Conservation (phyloP, 2,329 filamentous ascomycete genomes). For the Exophiala oligosperma region DNA sequence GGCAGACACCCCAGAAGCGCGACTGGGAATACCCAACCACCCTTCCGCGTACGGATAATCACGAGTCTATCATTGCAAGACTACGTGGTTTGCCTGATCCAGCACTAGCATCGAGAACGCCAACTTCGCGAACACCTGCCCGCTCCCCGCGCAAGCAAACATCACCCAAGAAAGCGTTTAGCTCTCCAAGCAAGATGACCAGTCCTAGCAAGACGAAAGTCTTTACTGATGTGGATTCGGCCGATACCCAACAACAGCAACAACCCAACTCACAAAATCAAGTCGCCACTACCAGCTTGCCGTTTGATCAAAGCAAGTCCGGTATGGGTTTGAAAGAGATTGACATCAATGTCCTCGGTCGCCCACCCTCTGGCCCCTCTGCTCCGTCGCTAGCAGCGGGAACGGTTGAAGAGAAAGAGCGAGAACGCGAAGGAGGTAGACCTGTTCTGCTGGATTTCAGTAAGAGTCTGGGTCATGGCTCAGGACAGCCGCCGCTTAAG, state of each 20-base stretch:
- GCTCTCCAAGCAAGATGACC: conserved; percentile 30
- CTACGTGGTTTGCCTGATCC: conserved; percentile 44
- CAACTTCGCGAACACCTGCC: conserved; percentile 29
- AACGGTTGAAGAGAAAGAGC: conserved; percentile 10
- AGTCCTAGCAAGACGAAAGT: conserved; percentile 54
- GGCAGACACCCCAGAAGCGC: conserved; percentile 78
- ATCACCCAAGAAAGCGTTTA: conserved; percentile 26
- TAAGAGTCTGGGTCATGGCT: conserved; percentile 21
- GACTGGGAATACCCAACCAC: conserved; percentile 77
- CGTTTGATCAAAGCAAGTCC: conserved; percentile 34
- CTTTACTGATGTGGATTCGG: conserved; percentile 51
- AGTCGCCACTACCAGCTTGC: neutral
- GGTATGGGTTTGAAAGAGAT: conserved; percentile 47
- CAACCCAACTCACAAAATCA: conserved; percentile 31
- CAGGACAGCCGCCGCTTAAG: conserved; percentile 23
- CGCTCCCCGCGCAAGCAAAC: conserved; percentile 28
- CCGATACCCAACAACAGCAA: conserved; percentile 31
- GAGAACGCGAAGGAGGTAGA: conserved; percentile 23
- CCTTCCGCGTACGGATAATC: conserved; percentile 72
- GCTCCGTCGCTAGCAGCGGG: conserved; percentile 7
- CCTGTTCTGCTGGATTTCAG: conserved; percentile 28
- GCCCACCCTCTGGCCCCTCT: conserved; percentile 4
- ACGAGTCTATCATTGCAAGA: conserved; percentile 57
- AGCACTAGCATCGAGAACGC: conserved; percentile 7
- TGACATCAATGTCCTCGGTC: conserved; percentile 48